Evolutionary conservation across 106 monocot species (phyloP), one percentile per base, ranked within the genome.

Genomic region (Acorus calamus): DNA sequence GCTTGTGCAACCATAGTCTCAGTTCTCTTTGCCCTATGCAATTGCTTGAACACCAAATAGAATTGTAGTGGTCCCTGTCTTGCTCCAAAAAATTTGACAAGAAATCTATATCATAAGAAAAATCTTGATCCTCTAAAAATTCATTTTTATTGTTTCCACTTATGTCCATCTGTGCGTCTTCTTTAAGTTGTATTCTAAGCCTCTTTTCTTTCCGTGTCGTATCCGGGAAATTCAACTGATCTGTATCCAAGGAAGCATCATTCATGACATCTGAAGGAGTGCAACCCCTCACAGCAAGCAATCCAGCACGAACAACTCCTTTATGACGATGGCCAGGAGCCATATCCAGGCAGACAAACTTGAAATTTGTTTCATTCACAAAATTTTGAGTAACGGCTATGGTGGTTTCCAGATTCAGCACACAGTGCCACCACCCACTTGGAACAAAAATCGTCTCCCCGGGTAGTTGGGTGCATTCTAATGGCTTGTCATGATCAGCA

Each of bases 381-480:
- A 88, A 98, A 70, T 98, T 98, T 55, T 98, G 96, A 49, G 96
- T 98, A 64, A 98, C 83, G 53, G 96, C 96, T 69, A 98, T 61
- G 14, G 91, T 88, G 56, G 83, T 87, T 73, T 98, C 96, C 60
- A 98, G 73, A 77, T 98, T 98, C 61, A 98, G 59, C 64, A 98
- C 88, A 61, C 91, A 98, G 70, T 98, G 96, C 96, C 96, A 98
- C 96, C 96, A 98, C 5, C 96, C 96, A 85, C 88, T 98, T 42
- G 96, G 96, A 69, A 98, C 91, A 81, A 80, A 98, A 56, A 98
- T 87, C 52, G 96, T 98, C 74, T 98, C 96, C 57, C 96, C 96
- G 6, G 96, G 85, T 2, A 83, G 58, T 73, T 98, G 96, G 46
- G 91, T n/a, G n/a, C n/a, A n/a, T n/a, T n/a, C n/a, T n/a, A n/a